phyloP scores from a whole-genome alignment of 2,329 filamentous ascomycete genomes.

The Trichoderma polysporum region DNA sequence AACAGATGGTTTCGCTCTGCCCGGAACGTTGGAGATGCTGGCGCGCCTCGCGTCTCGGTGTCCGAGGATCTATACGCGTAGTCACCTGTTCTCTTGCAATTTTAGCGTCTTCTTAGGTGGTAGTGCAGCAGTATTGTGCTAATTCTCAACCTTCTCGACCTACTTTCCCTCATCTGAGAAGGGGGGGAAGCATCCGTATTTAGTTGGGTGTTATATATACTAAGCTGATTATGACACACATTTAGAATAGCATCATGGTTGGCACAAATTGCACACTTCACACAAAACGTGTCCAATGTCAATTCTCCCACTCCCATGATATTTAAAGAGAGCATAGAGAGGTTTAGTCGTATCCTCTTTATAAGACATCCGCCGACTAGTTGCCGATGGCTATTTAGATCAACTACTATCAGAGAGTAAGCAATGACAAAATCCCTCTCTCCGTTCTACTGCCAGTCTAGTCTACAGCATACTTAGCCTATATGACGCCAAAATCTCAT shows the following conservation, averaged over 20 bases:
- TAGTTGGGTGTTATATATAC: no score
- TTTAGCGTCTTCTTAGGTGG: background rate
- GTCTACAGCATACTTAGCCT: background rate
- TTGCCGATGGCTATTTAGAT: background rate
- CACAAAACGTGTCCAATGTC: no score
- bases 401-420: background rate
- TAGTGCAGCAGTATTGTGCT: no score
- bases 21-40: background rate
- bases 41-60: slow-evolving; percentile 17
- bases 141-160: no score
- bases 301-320: no score
- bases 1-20: background rate
- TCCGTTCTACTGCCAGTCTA: background rate
- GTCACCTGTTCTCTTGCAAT: slow-evolving; percentile 11
- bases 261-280: no score
- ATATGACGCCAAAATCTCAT: slow-evolving; percentile 2
- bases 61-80: slow-evolving; percentile 12
- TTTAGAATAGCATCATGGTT: no score
- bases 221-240: no score
- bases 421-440: background rate
- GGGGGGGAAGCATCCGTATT: no score
- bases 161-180: no score
- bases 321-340: background rate
- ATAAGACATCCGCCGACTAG: background rate
- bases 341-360: background rate